Base-by-base conservation (phyloP, 768 basidiomycete genomes). In the Rhodotorula paludigena region DNA sequence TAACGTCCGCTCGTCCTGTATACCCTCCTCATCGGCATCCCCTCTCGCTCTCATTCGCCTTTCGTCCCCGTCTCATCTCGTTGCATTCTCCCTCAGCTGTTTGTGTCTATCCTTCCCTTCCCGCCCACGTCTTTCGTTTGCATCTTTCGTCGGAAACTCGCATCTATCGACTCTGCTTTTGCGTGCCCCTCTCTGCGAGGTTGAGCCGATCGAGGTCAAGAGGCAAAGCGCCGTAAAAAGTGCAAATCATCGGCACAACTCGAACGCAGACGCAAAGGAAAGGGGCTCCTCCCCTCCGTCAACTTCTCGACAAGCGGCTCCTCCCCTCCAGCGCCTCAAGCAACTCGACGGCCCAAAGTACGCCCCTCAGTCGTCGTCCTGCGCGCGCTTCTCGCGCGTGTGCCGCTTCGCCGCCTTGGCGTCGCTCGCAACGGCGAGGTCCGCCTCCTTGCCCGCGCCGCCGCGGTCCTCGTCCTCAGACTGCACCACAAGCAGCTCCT, bases 381-480 rank as follows among this genome's bases (percentile, higher is more conserved):
- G 10, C 33, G 11, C 28, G 12, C 25, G 20, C 11, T 16, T 30
- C 51, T 33, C 30, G 8, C 30, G 45, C 25, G 48, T 42, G 5
- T 35, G 25, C 48, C 51, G 49, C 39, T 32, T 60, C 48, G 38
- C 51, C 41, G 39, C 48, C 15, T 61, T 61, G 51, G 39, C 33
- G 10, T 35, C 62, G 7, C 49, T 56, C 15, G 55, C 55, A 16
- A n/a, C 39, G 5, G 41, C 21, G 55, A 16, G 55, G 55, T 14
- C 55, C 1, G 53, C 36, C 36, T 39, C n/a, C 25, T n/a, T 11
- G 5, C 21, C 33, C 2, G 51, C 51, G 21, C 21, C 23, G 3
- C 8, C 16, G 16, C 48, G 38, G 21, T 10, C 15, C 9, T 35
- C 48, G 20, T 25, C 28, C 4, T 41, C 41, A 41, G 41, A 41